These are phyloP conservation scores for Suillus brevipes DNA, from an alignment of 768 basidiomycete species.

Conservation along the genomic window DNA sequence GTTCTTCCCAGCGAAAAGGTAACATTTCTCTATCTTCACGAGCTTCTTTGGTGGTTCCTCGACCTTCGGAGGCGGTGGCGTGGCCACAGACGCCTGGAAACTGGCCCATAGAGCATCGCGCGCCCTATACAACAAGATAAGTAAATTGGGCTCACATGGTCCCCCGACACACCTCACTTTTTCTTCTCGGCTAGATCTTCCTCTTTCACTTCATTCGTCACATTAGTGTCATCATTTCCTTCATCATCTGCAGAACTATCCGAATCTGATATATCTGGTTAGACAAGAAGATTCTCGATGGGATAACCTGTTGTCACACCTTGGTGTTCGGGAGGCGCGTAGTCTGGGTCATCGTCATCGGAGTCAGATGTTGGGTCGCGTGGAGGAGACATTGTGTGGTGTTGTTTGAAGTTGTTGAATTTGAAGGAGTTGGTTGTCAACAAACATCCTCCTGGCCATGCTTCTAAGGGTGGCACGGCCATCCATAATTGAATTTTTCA, in stretches of 20 bases:
- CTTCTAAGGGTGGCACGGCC: too few species aligned
- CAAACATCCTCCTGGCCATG: not conserved
- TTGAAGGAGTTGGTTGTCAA: constrained; percentile 16
- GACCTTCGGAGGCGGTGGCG: constrained; percentile 24
- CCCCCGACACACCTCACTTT: constrained; percentile 35
- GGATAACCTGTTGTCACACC: constrained; percentile 23
- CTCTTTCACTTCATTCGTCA: constrained; percentile 24
- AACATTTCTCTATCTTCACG: constrained; percentile 69
- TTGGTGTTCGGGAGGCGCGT: constrained; percentile 53
- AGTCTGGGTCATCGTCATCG: constrained; percentile 67
- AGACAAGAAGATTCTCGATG: constrained; percentile 2
- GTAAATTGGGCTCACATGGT: constrained; percentile 9
- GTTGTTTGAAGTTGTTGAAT: constrained; percentile 32
- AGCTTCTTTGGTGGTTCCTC: constrained; percentile 35
- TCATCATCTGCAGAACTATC: constrained; percentile 41
- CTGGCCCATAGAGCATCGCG: constrained; percentile 64
- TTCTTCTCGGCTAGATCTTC: constrained; percentile 45
- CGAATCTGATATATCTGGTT: constrained; percentile 30
- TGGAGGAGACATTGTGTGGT: constrained; percentile 18
- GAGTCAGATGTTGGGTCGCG: constrained; percentile 49
- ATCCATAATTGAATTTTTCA: not conserved
- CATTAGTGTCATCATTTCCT: constrained; percentile 35
- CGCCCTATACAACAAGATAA: constrained; percentile 39
- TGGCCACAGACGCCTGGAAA: constrained; percentile 64
- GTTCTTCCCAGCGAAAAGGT: constrained; percentile 76